These are phyloP conservation scores for Fragosphaeria purpurea DNA, from an alignment of 2,329 filamentous ascomycete genomes.

Conservation along the genomic window DNA sequence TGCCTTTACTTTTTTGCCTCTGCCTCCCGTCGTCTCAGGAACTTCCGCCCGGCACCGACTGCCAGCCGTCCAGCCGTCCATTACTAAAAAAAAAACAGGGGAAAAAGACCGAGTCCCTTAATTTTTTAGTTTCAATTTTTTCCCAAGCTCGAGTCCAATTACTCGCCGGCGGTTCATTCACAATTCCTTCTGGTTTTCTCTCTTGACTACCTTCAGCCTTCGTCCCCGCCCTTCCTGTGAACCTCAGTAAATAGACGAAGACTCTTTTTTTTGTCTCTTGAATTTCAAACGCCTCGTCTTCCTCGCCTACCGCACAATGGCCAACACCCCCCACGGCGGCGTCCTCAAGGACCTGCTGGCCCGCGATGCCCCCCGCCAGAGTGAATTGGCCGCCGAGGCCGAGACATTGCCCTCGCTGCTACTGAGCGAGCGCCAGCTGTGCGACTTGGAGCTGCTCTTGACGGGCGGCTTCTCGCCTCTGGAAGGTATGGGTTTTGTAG, in stretches of 20 bases:
- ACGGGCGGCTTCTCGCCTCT: conserved; percentile 97
- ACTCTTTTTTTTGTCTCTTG: background rate
- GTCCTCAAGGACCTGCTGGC: conserved; percentile 96
- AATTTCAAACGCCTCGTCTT: background rate
- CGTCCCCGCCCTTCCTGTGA: too few relatives aligned
- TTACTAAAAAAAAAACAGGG: background rate
- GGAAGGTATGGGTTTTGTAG: conserved; percentile 60
- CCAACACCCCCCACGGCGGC: conserved; percentile 73
- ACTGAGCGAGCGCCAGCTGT: conserved; percentile 88
- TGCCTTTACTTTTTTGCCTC: too few relatives aligned
- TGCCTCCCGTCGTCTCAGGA: too few relatives aligned
- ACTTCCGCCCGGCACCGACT: too few relatives aligned
- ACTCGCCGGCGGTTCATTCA: background rate
- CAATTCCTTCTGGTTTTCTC: too few relatives aligned
- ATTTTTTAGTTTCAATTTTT: too few relatives aligned
- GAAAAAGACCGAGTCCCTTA: too few relatives aligned
- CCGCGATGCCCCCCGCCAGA: conserved; percentile 75
- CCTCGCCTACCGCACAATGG: conserved; percentile 36
- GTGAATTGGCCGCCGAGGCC: conserved; percentile 71
- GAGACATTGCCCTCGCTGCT: conserved; percentile 76
- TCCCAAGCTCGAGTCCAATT: background rate
- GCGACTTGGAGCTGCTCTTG: conserved; percentile 93
- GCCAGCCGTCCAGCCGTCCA: too few relatives aligned
- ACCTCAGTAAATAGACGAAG: too few relatives aligned
- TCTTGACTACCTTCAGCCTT: too few relatives aligned